Percentiles rank a stretch among this genome's conserved stretches.
phyloP scores from a whole-genome alignment of 2,329 filamentous ascomycete genomes.

The Cladosporium sp. region DNA sequence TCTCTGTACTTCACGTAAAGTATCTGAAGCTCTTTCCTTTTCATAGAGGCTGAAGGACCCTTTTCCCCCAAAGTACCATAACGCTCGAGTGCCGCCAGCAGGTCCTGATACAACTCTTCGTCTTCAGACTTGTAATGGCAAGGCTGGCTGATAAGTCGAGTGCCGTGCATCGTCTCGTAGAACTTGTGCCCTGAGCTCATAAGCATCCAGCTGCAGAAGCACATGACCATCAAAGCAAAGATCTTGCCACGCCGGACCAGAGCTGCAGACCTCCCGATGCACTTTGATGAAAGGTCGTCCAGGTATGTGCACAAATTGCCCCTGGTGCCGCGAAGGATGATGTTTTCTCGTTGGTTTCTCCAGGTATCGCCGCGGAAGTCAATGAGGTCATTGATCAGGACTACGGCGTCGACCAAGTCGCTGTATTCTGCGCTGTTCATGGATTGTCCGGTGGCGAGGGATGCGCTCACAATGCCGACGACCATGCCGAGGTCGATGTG shows the following conservation, averaged over 20 bases:
- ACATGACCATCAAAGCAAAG: background rate
- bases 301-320: constrained; percentile 4
- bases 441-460: background rate
- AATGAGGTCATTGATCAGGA: constrained; percentile 10
- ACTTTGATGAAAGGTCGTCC: background rate
- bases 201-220: constrained; percentile 7
- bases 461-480: constrained; percentile 6
- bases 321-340: constrained; percentile 1
- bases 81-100: background rate
- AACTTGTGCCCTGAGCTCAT: constrained; percentile 7
- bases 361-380: constrained; percentile 11
- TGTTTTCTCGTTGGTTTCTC: constrained; percentile 10
- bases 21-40: background rate
- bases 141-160: background rate
- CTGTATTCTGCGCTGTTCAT: background rate
- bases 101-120: background rate
- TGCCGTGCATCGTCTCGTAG: background rate
- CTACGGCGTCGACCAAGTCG: background rate
- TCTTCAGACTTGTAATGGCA: background rate
- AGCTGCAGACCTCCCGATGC: background rate
- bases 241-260: background rate
- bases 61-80: background rate
- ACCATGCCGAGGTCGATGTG: constrained; percentile 6
- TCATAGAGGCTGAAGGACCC: background rate
- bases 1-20: background rate